These are phyloP conservation scores for Ustilago crameri DNA, from an alignment of 1,284 basidiomycete genomes.

Conservation along the genomic window DNA sequence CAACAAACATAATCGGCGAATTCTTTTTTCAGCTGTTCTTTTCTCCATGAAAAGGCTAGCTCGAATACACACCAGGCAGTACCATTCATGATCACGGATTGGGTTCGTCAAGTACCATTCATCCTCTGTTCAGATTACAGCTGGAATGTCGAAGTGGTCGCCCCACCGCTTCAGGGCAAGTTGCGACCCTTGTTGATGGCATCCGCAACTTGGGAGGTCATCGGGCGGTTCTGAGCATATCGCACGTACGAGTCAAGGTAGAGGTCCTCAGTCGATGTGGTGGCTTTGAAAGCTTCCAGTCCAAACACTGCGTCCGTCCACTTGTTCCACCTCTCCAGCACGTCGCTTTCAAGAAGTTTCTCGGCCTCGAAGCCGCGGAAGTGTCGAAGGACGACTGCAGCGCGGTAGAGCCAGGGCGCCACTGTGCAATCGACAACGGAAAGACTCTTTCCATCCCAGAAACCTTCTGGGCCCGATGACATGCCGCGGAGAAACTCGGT, in stretches of 20 bases:
- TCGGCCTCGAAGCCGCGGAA: constrained; percentile 75
- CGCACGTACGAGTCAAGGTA: constrained; percentile 78
- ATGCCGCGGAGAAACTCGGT: constrained; percentile 74
- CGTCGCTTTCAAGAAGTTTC: constrained; percentile 70
- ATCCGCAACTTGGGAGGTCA: constrained; percentile 57
- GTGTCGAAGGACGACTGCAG: constrained; percentile 76
- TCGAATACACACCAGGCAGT: too few species aligned
- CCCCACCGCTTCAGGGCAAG: constrained; percentile 25
- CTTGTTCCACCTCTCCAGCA: constrained; percentile 72
- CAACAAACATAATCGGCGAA: too few species aligned
- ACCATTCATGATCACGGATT: too few species aligned
- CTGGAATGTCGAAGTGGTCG: too few species aligned
- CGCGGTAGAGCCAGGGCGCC: constrained; percentile 80
- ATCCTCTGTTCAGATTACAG: too few species aligned
- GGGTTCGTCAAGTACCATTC: too few species aligned
- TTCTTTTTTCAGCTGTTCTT: too few species aligned
- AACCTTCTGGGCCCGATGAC: constrained; percentile 68
- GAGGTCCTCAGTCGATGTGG: constrained; percentile 77
- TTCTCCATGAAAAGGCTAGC: too few species aligned
- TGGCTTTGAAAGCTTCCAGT: constrained; percentile 76
- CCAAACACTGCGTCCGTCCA: constrained; percentile 74
- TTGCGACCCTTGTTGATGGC: constrained; percentile 58
- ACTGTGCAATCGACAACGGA: constrained; percentile 78
- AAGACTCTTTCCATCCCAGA: constrained; percentile 74
- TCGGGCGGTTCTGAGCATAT: constrained; percentile 58